Base-by-base conservation (phyloP, 2,329 filamentous ascomycete genomes). In the Monosporascus sp. region DNA sequence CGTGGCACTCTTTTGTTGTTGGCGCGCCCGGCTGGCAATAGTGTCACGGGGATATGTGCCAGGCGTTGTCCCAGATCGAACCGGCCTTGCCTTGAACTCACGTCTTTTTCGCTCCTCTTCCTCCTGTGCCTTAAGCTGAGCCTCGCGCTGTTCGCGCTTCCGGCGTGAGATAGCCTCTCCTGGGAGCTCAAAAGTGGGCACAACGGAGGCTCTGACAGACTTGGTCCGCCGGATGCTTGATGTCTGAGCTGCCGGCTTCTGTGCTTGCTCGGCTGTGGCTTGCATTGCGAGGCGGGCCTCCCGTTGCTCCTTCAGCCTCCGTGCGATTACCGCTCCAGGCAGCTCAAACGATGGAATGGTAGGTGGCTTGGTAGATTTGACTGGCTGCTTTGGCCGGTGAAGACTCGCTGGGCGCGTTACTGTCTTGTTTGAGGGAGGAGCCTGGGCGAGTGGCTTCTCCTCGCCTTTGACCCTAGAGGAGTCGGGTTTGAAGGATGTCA, bases 21-120 rank as follows among this genome's bases (percentile, higher is more conserved):
- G 43, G 20, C 82, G 76, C 43, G 77, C 79, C 37, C 78, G 78
- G 65, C 83, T 86, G 40, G 82, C 71, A 58, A 77, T 67, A 11
- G 81, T 86, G 47, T 82, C 81, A 26, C 82, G 80, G 40, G 81
- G 80, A 5, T 73, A 58, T 6, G 74, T 66, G 46, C 68, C 67
- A 2, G 73, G 68, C 8, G 67, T 68, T 19, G 74, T 64, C 52
- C 72, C 78, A 51, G 72, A 69, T 43, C 78, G 77, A 38, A 82
- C 65, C 19, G 84, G 83, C 37, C 76, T 76, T 6, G 83, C 84
- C 65, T 85, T 87, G 72, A 86, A 86, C 61, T 86, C 81, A 52
- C 83, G 79, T 52, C 78, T 76, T 66, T 75, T 81, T 24, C 73
- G 77, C 55, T 83, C 79, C 59, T 85, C 82, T 58, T 85, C 82